Base-by-base conservation (phyloP, 345 rosid genomes). In the Punica granatum region DNA sequence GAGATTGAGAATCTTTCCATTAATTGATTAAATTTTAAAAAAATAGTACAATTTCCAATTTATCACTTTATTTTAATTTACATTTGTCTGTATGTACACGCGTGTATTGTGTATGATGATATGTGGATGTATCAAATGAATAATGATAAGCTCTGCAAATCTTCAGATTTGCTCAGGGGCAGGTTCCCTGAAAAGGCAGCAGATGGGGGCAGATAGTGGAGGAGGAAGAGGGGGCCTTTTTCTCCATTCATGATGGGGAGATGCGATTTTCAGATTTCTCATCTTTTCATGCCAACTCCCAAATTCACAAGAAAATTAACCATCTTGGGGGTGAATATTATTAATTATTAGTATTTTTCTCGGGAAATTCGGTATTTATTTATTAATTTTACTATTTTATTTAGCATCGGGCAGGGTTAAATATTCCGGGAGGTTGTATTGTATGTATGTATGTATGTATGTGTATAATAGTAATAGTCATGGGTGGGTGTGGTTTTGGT, bases 221-320 rank as follows among this genome's bases (percentile, higher is more conserved):
- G 64, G 48, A n/a, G n/a, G n/a, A n/a, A n/a, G n/a, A n/a, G n/a
- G 48, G 23, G 31, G 0, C 19, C 34, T 43, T 33, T 33, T 46
- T 12, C 21, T 6, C 0, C 14, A 11, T 4, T 18, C 19, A 4
- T 7, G 9, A 25, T 19, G 58, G n/a, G 19, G 58, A 9, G 58
- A 21, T 53, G 6, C n/a, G 1, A 26, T 69, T 46, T 19, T 60
- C 54, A 62, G 25, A 51, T 70, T 70, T 63, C 75, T 68, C 76
- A 44, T 65, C 76, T 77, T 80, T 82, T 75, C 21, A 80, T 73
- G 79, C 34, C 6, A 3, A 4, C 9, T 26, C 8, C 6, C 32
- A 34, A 32, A 63, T 26, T 32, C 15, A 32, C 28, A 36, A 4
- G 11, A 37, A 37, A 4, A 5, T 11, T 37, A 37, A 37, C 5